Conservation (phyloP, 805 yeast species). For the Kregervanrija fluxuum region DNA sequence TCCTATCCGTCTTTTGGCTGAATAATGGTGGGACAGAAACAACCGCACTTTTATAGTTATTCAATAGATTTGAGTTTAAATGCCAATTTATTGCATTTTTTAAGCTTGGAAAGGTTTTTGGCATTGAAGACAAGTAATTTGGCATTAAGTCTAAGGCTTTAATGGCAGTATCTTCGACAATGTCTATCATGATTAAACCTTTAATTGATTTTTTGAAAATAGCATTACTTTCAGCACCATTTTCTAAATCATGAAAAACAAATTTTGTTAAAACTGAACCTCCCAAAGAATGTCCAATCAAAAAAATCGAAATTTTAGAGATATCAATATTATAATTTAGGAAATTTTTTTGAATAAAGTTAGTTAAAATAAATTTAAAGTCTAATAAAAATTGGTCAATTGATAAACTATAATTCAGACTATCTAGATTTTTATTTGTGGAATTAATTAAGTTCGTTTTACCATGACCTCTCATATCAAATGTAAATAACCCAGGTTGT, state of each 20-base stretch:
- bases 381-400: conserved; percentile 53
- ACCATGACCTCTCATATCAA: conserved; percentile 88
- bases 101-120: conserved; percentile 45
- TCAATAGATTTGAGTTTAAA: conserved; percentile 44
- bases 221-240: background rate
- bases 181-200: conserved; percentile 80
- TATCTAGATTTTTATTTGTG: background rate
- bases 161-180: conserved; percentile 89
- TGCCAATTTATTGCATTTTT: conserved; percentile 80
- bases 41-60: conserved; percentile 54
- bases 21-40: conserved; percentile 75
- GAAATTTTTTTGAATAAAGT: conserved; percentile 26
- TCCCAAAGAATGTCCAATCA: conserved; percentile 90
- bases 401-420: conserved; percentile 30
- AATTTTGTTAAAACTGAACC: conserved; percentile 72
- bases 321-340: conserved; percentile 2
- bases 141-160: conserved; percentile 63
- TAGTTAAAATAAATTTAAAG: conserved; percentile 38
- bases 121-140: conserved; percentile 57
- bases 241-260: conserved; percentile 18
- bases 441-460: conserved; percentile 29
- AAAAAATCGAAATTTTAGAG: conserved; percentile 33
- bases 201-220: conserved; percentile 29
- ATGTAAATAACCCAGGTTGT: conserved; percentile 57
- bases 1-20: conserved; percentile 9